phyloP scores from a whole-genome alignment of 1,139 yeast species.

The Barnettozyma hawaiiensis region DNA sequence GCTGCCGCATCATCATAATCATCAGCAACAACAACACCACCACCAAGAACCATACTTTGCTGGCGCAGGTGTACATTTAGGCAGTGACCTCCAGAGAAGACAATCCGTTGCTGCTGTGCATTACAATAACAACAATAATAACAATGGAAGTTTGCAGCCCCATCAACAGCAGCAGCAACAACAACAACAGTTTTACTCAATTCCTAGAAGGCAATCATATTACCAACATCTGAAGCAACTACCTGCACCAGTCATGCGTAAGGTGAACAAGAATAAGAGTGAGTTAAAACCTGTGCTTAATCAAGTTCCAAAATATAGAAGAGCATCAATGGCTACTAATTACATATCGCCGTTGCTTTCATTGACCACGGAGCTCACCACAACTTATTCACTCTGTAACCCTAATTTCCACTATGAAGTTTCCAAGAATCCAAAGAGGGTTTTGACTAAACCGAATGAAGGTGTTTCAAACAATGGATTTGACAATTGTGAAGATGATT shows the following conservation, averaged over 20 bases:
- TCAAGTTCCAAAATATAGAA: constrained; percentile 66
- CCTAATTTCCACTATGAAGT: constrained; percentile 82
- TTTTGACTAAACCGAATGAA: constrained; percentile 87
- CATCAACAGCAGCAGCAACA: constrained; percentile 10
- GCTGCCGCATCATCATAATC: background rate
- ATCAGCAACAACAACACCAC: constrained; percentile 3
- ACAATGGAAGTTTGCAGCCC: constrained; percentile 6
- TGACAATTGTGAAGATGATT: constrained; percentile 88
- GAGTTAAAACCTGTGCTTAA: constrained; percentile 64
- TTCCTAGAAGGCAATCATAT: constrained; percentile 19
- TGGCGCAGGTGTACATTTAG: constrained; percentile 19
- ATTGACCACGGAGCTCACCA: constrained; percentile 67
- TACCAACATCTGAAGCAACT: constrained; percentile 29
- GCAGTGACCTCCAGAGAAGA: constrained; percentile 30
- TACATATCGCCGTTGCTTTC: constrained; percentile 86
- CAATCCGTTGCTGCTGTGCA: constrained; percentile 30
- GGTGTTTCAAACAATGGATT: constrained; percentile 75
- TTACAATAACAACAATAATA: constrained; percentile 16
- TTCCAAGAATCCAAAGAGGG: constrained; percentile 84
- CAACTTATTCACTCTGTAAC: constrained; percentile 82
- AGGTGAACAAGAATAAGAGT: constrained; percentile 35
- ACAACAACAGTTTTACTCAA: constrained; percentile 8
- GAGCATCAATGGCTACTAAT: constrained; percentile 74
- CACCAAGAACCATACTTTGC: constrained; percentile 15
- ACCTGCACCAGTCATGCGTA: constrained; percentile 40